Evolutionary conservation across 257 asterid species (phyloP).

Genomic region (Thymus mandschuricus): DNA sequence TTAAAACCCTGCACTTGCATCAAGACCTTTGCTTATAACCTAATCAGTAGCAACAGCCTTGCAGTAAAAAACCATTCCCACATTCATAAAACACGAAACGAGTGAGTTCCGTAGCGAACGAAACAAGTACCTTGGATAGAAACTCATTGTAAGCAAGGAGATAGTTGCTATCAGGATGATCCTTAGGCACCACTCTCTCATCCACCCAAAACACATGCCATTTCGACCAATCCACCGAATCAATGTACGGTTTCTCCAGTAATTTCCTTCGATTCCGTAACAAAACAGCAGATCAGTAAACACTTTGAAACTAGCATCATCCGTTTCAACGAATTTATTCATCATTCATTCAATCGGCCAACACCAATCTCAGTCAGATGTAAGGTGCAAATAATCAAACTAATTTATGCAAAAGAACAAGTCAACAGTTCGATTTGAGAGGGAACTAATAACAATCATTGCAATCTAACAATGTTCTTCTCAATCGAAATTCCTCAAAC

Average conservation of each 20-base stretch:
- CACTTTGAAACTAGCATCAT: neutral
- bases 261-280: slow-evolving; percentile 63
- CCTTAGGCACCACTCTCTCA: slow-evolving; percentile 92
- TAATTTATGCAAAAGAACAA: neutral
- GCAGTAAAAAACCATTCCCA: neutral
- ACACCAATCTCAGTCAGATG: slow-evolving; percentile 12
- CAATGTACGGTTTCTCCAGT: slow-evolving; percentile 70
- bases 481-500: neutral
- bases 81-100: neutral
- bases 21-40: neutral
- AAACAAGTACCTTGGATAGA: slow-evolving; percentile 66
- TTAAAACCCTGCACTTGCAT: neutral
- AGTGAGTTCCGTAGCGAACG: neutral
- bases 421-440: neutral
- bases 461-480: neutral
- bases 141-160: slow-evolving; percentile 76
- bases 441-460: neutral
- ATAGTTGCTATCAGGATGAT: slow-evolving; percentile 89
- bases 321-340: neutral
- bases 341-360: neutral
- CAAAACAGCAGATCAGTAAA: slow-evolving; percentile 28
- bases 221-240: slow-evolving; percentile 81
- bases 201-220: slow-evolving; percentile 97
- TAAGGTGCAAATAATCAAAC: slow-evolving; percentile 1
- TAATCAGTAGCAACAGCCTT: neutral